Conservation (phyloP, 176 grass and related monocot genomes). For the Canna indica region DNA sequence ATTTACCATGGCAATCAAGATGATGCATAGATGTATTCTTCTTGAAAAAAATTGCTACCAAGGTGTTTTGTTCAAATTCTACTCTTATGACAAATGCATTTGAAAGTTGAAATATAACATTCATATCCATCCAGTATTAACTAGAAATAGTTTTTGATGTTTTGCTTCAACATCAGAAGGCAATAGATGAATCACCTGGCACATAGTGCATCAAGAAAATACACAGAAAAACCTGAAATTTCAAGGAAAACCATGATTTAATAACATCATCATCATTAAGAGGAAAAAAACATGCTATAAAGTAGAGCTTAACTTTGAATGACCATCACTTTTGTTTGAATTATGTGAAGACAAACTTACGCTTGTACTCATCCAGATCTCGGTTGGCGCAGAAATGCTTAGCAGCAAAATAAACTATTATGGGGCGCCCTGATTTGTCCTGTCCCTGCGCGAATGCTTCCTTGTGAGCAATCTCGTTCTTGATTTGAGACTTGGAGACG, state of each 20-base stretch:
- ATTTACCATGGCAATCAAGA: no score
- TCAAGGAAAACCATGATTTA: neutral
- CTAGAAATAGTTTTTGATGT: neutral
- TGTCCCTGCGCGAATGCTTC: constrained; percentile 25
- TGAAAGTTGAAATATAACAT: no score
- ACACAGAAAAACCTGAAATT: constrained; percentile 27
- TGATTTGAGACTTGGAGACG: constrained; percentile 28
- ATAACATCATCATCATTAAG: neutral
- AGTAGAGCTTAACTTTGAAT: no score
- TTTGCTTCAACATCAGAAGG: neutral
- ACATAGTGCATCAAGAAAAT: constrained; percentile 25
- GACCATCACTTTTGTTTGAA: no score
- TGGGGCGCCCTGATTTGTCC: constrained; percentile 22
- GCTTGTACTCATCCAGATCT: constrained; percentile 23
- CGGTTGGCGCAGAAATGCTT: constrained; percentile 25
- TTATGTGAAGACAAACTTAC: constrained; percentile 11
- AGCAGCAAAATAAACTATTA: constrained; percentile 15
- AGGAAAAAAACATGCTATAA: no score
- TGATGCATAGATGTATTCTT: no score
- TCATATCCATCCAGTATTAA: no score
- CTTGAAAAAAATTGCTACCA: no score
- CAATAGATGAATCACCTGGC: constrained; percentile 11
- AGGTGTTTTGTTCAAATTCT: no score
- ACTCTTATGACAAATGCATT: no score
- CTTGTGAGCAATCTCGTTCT: constrained; percentile 25